Evolutionary conservation across 2,329 filamentous ascomycete genomes (phyloP), one percentile per base, ranked within the genome.

Genomic region (Pseudodiploospora longispora): DNA sequence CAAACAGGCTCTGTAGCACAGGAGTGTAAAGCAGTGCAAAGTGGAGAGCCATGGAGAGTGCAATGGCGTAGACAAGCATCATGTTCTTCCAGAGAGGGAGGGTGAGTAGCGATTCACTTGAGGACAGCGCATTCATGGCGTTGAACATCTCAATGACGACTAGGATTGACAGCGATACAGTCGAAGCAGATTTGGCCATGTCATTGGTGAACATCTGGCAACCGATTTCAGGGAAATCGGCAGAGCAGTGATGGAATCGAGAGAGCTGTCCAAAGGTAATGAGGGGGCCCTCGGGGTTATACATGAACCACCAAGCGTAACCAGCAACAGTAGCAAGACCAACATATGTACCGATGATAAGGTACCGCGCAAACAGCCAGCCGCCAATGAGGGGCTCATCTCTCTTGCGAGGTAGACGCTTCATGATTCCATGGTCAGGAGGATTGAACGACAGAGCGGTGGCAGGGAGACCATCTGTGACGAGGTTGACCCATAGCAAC

Each of bases 231-330:
- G 89, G 80, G 70, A 95, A 97, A 46, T 88, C 74, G 10, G 85
- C 59, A 0, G 84, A 84, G 78, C 93, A 98, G 62, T 83, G 83
- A 71, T 98, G 93, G 82, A 97, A 98, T 69, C 94, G 85, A 27
- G 85, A 74, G 53, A 98, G 74, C 62, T 98, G 87, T 64, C 78
- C 85, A 71, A 97, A 95, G 50, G 74, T 82, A 66, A 98, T 95
- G 64, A 95, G 87, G 27, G 93, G 93, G 1, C 93, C 93, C 53
- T 83, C 80, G 6, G 82, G 69, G 70, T 97, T 91, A 74, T 85
- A 95, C 85, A 98, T 90, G 74, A 97, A 98, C 87, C 89, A 98
- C 93, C 93, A 98, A n/a, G 88, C 91, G 61, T 98, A 98, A 38
- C 94, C 93, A 59, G 85, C 89, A 19, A 98, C 94, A 4, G 93